phyloP scores from a whole-genome alignment of 768 basidiomycete species.

The Suillus bovinus region DNA sequence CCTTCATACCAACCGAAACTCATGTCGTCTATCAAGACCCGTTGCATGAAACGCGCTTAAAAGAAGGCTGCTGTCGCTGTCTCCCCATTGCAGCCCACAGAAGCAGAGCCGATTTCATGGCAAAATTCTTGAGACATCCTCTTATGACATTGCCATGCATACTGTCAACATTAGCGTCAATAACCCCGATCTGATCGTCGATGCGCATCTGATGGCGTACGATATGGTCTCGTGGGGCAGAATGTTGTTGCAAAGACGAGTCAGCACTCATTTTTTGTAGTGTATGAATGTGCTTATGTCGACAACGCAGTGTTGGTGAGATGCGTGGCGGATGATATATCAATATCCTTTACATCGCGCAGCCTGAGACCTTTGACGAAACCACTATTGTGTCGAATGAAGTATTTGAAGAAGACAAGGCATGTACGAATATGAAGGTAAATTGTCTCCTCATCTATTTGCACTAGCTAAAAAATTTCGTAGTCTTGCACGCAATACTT shows the following conservation, averaged over 20 bases:
- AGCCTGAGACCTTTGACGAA: constrained; percentile 15
- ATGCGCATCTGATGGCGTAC: constrained; percentile 51
- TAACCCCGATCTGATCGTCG: constrained; percentile 49
- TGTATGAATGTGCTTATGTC: background rate
- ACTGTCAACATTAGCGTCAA: constrained; percentile 53
- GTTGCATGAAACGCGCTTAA: constrained; percentile 15
- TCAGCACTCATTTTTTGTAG: constrained; percentile 28
- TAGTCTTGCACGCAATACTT: constrained; percentile 10
- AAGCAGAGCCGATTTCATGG: constrained; percentile 45
- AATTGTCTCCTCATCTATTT: background rate
- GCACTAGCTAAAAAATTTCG: background rate
- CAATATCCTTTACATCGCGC: constrained; percentile 15
- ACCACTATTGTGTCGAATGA: constrained; percentile 13
- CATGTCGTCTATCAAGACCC: constrained; percentile 9
- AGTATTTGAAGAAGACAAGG: constrained; percentile 12
- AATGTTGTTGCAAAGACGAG: constrained; percentile 54
- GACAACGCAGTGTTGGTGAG: constrained; percentile 10
- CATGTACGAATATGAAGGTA: constrained; percentile 14
- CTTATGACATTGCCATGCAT: constrained; percentile 51
- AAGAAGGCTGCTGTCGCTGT: constrained; percentile 10
- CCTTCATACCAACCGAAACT: background rate
- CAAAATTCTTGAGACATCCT: constrained; percentile 42
- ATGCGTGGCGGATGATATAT: constrained; percentile 18
- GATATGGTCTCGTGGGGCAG: constrained; percentile 52
- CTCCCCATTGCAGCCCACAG: background rate